Conservation (phyloP, 768 basidiomycete species). For the Boletus barrowsii region DNA sequence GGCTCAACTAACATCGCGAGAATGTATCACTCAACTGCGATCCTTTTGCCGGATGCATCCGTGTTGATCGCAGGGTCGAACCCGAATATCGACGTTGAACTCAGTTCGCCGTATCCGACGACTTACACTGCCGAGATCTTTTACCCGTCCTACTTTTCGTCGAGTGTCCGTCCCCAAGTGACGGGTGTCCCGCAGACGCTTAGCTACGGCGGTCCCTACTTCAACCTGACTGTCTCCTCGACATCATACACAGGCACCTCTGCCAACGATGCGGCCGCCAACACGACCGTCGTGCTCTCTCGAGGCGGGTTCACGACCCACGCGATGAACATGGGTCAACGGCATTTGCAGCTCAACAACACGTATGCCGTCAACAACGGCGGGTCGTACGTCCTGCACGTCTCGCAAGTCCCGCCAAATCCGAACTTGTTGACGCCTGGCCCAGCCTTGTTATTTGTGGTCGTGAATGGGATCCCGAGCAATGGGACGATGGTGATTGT, state of each 20-base stretch:
- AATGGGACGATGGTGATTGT: conserved; percentile 74
- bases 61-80: conserved; percentile 91
- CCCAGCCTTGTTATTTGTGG: conserved; percentile 79
- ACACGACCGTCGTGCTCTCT: conserved; percentile 71
- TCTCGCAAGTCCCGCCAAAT: conserved; percentile 80
- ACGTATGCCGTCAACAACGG: conserved; percentile 81
- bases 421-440: conserved; percentile 87
- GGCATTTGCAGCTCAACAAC: conserved; percentile 76
- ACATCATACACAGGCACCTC: conserved; percentile 58
- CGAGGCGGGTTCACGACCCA: conserved; percentile 87
- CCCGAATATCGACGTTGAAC: conserved; percentile 82
- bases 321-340: conserved; percentile 87
- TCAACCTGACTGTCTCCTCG: conserved; percentile 70
- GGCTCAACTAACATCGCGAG: conserved; percentile 63
- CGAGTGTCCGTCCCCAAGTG: conserved; percentile 64
- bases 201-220: conserved; percentile 77
- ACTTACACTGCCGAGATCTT: conserved; percentile 83
- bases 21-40: conserved; percentile 88
- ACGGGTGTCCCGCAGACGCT: conserved; percentile 69
- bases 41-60: conserved; percentile 85
- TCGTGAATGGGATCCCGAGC: conserved; percentile 80
- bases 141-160: conserved; percentile 86
- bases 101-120: conserved; percentile 62
- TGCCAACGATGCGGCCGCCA: conserved; percentile 68
- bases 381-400: conserved; percentile 74